Evolutionary conservation across 2,329 filamentous ascomycete species (phyloP), one percentile per base, ranked within the genome.

Genomic region (Diaporthe citrichinensis): DNA sequence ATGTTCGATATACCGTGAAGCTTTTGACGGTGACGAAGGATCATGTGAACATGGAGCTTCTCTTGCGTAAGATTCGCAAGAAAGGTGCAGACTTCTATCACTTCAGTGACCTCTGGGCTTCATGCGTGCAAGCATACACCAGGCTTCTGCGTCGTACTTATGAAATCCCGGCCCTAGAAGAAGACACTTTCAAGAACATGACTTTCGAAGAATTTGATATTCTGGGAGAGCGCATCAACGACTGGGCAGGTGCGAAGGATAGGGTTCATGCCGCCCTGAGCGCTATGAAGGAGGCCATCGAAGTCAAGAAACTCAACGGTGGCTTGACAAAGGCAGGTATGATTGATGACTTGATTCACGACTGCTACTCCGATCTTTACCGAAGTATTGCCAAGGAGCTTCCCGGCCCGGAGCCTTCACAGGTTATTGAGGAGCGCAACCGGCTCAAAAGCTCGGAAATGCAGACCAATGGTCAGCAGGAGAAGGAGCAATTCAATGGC

Each of bases 341-440:
- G 14, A 96, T 98, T 59, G 97, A 99, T 80, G 97, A 99, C 81
- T 89, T 98, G n/a, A 94, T 98, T 78, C 94, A 93, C 31, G 97
- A 99, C 84, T 92, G 94, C 67, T 99, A 98, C 83, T 94, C 94
- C 1, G 89, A 92, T 67, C 87, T 98, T 23, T 97, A 95, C 81
- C 88, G 89, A 25, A 90, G 93, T 41, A 86, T 95, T 67, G 91
- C 91, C 2, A 90, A 90, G 57, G 87, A 87, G 4, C 84, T 95
- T 3, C 89, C 90, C 0, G 86, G 87, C 39, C 82, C 84, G n/a
- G 84, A 88, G 61, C 85, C 89, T 31, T 84, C 87, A 76, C 82
- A 84, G 75, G 83, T 87, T 73, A 87, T 86, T 78, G 89, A 84
- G 79, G 89, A 85, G 77, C 84, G 85, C 67, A 82, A 80, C 58